phyloP scores from a whole-genome alignment of 495 filamentous ascomycete species.

The Xylaria telfairii region DNA sequence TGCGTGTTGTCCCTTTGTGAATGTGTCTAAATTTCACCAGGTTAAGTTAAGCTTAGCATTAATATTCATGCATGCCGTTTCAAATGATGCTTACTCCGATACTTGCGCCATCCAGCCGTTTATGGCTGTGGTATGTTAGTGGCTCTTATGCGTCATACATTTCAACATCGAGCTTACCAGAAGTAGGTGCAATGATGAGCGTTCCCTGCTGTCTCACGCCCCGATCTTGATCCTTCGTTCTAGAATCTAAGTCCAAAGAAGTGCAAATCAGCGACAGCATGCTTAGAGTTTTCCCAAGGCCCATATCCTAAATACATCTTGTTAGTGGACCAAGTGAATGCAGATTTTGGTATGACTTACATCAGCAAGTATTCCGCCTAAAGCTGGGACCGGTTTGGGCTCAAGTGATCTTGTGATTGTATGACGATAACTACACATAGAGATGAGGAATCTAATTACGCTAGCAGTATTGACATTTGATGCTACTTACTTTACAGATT shows the following conservation, averaged over 20 bases:
- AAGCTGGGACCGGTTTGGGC: background rate
- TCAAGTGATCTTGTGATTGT: background rate
- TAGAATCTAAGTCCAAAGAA: slow-evolving; percentile 30
- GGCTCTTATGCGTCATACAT: background rate
- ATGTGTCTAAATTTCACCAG: background rate
- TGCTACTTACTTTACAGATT: background rate
- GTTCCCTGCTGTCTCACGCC: background rate
- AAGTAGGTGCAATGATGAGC: background rate
- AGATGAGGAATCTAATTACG: no score
- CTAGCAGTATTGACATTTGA: no score
- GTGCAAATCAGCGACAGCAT: slow-evolving; percentile 32
- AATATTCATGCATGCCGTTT: no score
- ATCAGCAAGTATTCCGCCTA: slow-evolving; percentile 4
- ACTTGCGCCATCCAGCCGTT: background rate
- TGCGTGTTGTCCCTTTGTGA: no score
- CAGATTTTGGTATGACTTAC: background rate
- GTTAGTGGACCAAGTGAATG: background rate
- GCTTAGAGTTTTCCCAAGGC: slow-evolving; percentile 41
- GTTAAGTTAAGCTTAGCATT: background rate
- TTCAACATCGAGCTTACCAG: background rate
- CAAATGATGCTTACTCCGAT: background rate
- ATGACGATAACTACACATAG: slow-evolving; percentile 5
- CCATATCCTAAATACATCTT: slow-evolving; percentile 38
- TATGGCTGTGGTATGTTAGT: background rate
- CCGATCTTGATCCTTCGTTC: background rate